These are phyloP conservation scores for Sordariomycetes sp. DNA, from an alignment of 2,329 filamentous ascomycete species.

Conservation along the genomic window DNA sequence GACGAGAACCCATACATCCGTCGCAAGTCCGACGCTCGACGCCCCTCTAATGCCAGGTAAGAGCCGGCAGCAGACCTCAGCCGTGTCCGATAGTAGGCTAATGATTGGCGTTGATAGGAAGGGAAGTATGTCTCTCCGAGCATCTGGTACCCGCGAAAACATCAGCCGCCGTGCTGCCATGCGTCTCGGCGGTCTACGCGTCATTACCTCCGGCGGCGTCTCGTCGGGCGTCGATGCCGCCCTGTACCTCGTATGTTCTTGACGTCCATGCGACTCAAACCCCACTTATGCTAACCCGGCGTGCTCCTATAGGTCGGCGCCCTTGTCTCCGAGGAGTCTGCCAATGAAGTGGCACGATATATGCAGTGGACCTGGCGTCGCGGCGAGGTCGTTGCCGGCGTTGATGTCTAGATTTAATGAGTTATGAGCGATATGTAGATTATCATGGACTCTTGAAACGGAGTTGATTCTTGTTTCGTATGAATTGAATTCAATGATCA, in stretches of 20 bases:
- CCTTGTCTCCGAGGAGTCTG: slow-evolving; percentile 63
- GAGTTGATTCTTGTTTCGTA: background rate
- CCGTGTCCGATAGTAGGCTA: slow-evolving; percentile 8
- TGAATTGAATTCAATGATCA: background rate
- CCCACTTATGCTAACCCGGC: too few relatives aligned
- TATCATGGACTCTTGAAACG: background rate
- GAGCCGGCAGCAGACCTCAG: slow-evolving; percentile 9
- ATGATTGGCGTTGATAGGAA: slow-evolving; percentile 37
- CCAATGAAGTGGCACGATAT: slow-evolving; percentile 58
- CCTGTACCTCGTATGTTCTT: slow-evolving; percentile 48
- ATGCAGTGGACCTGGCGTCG: slow-evolving; percentile 81
- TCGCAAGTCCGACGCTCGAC: slow-evolving; percentile 55
- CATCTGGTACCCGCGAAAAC: slow-evolving; percentile 62
- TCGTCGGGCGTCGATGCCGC: slow-evolving; percentile 72
- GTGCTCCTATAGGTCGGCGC: slow-evolving; percentile 43
- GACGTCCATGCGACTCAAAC: too few relatives aligned
- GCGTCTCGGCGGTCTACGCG: slow-evolving; percentile 54
- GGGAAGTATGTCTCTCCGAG: slow-evolving; percentile 72
- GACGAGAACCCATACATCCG: slow-evolving; percentile 77
- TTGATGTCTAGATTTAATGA: slow-evolving; percentile 52
- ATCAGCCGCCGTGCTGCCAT: slow-evolving; percentile 67
- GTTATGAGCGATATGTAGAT: background rate
- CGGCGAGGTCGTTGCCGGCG: slow-evolving; percentile 71
- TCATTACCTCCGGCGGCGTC: slow-evolving; percentile 70
- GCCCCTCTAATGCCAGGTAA: slow-evolving; percentile 48